Base-by-base conservation (phyloP, 805 yeast species). In the Peterozyma xylosa region DNA sequence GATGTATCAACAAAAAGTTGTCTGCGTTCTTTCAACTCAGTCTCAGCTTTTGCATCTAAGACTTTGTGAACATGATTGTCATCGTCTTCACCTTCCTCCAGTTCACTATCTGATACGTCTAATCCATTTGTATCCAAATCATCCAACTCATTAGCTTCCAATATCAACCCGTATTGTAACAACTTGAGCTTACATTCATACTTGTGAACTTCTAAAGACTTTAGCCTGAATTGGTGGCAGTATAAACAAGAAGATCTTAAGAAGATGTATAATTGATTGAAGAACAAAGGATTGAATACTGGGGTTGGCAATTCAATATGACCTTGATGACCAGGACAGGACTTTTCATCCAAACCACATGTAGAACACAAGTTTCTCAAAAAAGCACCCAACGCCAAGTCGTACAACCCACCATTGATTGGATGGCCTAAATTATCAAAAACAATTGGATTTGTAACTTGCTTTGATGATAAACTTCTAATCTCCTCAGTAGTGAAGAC, bases 301-400 rank as follows among this genome's bases (percentile, higher is more conserved):
- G 98, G 96, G 36, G 89, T 82, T 5, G 99, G 99, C 50, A 93
- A 74, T 62, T 91, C 97, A 50, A 93, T 89, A 63, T 93, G 99
- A 48, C 99, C 99, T 63, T 89, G 88, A 63, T 93, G 99, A 39
- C 99, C 99, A 3, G 97, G 97, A 69, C 99, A 93, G 54, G 78
- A 82, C 58, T 84, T 80, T 53, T 91, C 97, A 60, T 90, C 96
- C 49, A 91, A 71, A 15, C 98, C 96, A 76, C 99, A 93, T 1
- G 98, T 91, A 17, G 93, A 75, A 76, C 99, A 89, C 46, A 86
- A 72, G 61, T 91, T 87, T 57, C 82, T 76, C 49, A 88, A 70
- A 57, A 89, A 93, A 0, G 99, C 98, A 52, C 99, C 99, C 35
- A 93, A 68, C n/a, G 96, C 80, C 49, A 91, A 74, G 65, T 93